Evolutionary conservation across 2,329 filamentous ascomycete species (phyloP), one percentile per base, ranked within the genome.

Genomic region (Colletotrichum orbiculare): DNA sequence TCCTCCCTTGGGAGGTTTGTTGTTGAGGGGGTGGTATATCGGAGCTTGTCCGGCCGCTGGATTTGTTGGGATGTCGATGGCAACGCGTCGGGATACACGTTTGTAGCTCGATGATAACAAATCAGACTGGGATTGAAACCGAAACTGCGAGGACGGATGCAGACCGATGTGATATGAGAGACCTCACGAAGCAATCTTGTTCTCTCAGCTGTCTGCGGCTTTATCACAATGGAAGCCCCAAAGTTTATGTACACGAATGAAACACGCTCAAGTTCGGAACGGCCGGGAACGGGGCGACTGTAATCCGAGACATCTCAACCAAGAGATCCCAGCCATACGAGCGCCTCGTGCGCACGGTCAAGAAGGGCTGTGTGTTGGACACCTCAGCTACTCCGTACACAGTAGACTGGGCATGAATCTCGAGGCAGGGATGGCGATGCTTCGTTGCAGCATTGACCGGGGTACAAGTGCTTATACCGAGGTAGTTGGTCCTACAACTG

Each of bases 231-330:
- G 15, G 34, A 34, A 41, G n/a, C 17, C 17, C 37, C 46, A 13
- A 65, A 57, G 58, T 34, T 57, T 65, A 53, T 46, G 34, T 49
- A 63, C 52, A 12, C 47, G 41, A 35, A 7, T 63, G 52, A 65
- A 65, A 57, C 63, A 42, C 33, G 10, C 25, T 25, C 25, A 3
- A 52, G 4, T 39, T 53, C 63, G 62, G 63, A 48, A 43, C 39
- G 9, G 15, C 52, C 58, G 63, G 58, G 58, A 53, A 46, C 41
- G 52, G 41, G 58, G 45, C 13, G 34, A 54, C 42, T 25, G 38
- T 33, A 17, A 42, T 38, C 41, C 62, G 58, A 56, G 50, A 55
- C 46, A 35, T n/a, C 25, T 17, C 13, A 62, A 55, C 12, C 12
- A n/a, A 8, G 55, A 11, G 39, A 53, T 52, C 57, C 52, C 25